Base-by-base conservation (phyloP, 805 yeast species). In the Spathaspora boniae region DNA sequence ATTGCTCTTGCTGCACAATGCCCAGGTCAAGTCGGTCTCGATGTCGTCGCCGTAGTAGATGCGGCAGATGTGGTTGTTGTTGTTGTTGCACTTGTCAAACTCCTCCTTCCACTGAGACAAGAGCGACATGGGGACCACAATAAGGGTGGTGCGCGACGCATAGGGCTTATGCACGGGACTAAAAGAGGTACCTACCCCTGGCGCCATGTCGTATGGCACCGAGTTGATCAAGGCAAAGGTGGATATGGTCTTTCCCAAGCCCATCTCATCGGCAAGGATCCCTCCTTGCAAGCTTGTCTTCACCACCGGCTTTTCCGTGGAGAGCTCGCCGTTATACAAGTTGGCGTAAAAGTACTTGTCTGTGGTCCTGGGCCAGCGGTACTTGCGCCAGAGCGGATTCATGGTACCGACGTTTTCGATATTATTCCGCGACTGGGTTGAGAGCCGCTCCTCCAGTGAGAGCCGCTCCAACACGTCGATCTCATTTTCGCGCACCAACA, bases 191-290 rank as follows among this genome's bases (percentile, higher is more conserved):
- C 15, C 16, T 9, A 36, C 23, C n/a, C 38, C 40, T n/a, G 48
- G 50, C 1, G 46, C 42, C 9, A 53, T 38, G 48, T 83, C 89
- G 30, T 47, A 54, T 0, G 87, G 85, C 7, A 72, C 79, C 0
- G 86, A 70, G 38, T 82, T 76, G 9, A 89, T 68, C 32, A 91
- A 60, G 0, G 96, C 73, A 34, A 87, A 58, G 0, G 95, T 78
- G 1, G 95, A 83, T 16, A 89, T 83, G 0, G 98, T 89, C 53
- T 89, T 89, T 28, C 98, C 98, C 6, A 89, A 67, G 0, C 98
- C 98, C 98, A 89, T 89, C 56, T 89, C 98, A 62, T 89, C 98
- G 0, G 97, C 95, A 11, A 89, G 62, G 15, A 89, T 84, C 2
- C 98, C 98, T 24, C 98, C 97, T 32, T 70, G 68, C 32, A 81